Percentiles rank a stretch among this genome's conserved stretches.
phyloP scores from a whole-genome alignment of 2,329 filamentous ascomycete genomes.

The Phyllosticta citriasiana region DNA sequence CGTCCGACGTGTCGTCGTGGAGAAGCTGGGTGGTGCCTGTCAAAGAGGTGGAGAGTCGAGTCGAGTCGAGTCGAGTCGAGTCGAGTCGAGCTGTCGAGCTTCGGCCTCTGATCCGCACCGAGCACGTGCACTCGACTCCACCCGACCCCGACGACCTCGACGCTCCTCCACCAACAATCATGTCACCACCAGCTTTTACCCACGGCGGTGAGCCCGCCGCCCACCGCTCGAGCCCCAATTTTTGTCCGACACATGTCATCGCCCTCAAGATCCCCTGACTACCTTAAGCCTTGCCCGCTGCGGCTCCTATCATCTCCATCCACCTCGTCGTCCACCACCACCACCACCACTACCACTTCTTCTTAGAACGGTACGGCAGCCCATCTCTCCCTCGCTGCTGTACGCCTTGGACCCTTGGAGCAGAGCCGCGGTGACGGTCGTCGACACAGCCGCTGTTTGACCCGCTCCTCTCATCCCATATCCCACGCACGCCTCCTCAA shows the following conservation, averaged over 20 bases:
- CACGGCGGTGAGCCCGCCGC: neutral
- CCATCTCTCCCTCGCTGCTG: neutral
- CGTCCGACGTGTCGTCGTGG: conserved; percentile 6
- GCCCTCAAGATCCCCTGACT: too few relatives aligned
- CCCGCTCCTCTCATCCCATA: neutral
- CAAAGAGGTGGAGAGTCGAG: neutral
- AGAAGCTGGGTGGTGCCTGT: conserved; percentile 9
- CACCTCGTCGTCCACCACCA: neutral
- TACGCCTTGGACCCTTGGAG: conserved; percentile 8
- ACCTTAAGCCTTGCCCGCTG: too few relatives aligned
- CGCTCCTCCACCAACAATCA: neutral
- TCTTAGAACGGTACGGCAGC: neutral
- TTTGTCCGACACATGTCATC: too few relatives aligned
- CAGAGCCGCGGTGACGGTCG: conserved; percentile 3
- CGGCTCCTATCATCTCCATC: too few relatives aligned
- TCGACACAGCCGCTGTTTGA: neutral
- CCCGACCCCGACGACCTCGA: too few relatives aligned
- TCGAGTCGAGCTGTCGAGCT: conserved; percentile 2
- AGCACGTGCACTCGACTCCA: conserved; percentile 1
- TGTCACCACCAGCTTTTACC: neutral
- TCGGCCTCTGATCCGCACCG: conserved; percentile 10
- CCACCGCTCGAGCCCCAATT: too few relatives aligned
- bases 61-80: neutral
- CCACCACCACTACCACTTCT: neutral
- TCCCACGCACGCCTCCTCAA: neutral